Evolutionary conservation across 441 rosid species (phyloP), one percentile per base, ranked within the genome.

Genomic region (Jatropha multifida): DNA sequence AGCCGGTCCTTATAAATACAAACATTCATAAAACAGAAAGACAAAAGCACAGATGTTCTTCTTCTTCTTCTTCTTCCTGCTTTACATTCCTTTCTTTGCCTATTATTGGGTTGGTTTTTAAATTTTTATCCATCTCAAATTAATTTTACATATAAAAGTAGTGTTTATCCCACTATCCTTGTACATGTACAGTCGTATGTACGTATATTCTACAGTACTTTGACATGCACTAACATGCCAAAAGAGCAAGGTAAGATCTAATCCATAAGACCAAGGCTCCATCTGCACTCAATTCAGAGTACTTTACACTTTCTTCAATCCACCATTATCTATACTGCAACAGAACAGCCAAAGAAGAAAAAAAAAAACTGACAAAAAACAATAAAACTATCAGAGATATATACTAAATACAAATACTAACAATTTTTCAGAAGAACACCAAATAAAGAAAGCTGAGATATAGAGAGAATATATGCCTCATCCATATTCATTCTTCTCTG

Each of bases 381-480:
- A 51, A 23, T 9, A 6, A 10, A 17, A 18, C 54, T 54, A 51
- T 8, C 42, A 13, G 5, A 13, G 9, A 38, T 27, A 62, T 67
- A n/a, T 63, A 63, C 71, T 41, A 74, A 48, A 48, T 48, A 49
- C 51, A 15, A n/a, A 46, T 26, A 49, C 48, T 32, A 18, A n/a
- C 66, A 69, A 48, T 17, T 49, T 71, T 52, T 67, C 54, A 15
- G 65, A 58, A 42, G 20, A 54, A 41, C 14, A 4, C 71, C 48
- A 42, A 46, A 63, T 48, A 66, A n/a, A 71, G 69, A 55, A 46
- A 54, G 40, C 68, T 4, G 23, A 7, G 37, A 14, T 48, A 0
- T 64, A 26, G 38, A 27, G 58, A 55, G 65, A 64, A 72, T 68
- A 71, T 63, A 49, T 55, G 61, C 66, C 67, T 18, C 73, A 32